Conservation (phyloP, 495 filamentous ascomycete species). For the Aspergillus conjunctus region DNA sequence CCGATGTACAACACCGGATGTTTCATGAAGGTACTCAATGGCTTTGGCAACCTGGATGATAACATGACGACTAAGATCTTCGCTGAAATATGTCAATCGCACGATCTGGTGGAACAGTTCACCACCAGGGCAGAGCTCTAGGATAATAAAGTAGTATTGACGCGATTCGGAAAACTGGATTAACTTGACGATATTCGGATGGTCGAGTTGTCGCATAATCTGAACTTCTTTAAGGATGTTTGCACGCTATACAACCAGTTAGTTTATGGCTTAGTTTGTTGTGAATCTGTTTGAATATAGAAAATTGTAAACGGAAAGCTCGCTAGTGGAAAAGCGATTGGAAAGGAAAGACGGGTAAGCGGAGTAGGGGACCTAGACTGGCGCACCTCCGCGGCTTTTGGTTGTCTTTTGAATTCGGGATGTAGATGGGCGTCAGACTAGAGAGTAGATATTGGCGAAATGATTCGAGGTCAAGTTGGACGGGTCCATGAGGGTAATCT, state of each 20-base stretch:
- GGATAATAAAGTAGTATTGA: constrained; percentile 96
- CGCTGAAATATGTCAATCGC: constrained; percentile 96
- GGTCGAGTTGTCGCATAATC: constrained; percentile 95
- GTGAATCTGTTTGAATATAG: constrained; percentile 17
- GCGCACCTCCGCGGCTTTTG: constrained; percentile 98
- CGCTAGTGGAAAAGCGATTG: constrained; percentile 20
- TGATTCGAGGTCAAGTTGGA: constrained; percentile 16
- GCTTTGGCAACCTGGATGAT: constrained; percentile 92
- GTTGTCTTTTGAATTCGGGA: constrained; percentile 91
- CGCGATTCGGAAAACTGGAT: constrained; percentile 90
- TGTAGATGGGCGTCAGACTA: constrained; percentile 86
- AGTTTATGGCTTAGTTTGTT: constrained; percentile 10
- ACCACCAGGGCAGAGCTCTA: constrained; percentile 93
- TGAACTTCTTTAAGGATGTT: constrained; percentile 99
- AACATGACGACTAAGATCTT: constrained; percentile 91
- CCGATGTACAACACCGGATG: constrained; percentile 95
- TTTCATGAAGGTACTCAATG: constrained; percentile 91
- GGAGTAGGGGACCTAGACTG: constrained; percentile 34
- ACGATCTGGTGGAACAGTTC: constrained; percentile 99
- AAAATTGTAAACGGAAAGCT: constrained; percentile 8
- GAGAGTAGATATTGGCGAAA: constrained; percentile 41
- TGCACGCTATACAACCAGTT: constrained; percentile 64
- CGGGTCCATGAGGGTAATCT: neutral
- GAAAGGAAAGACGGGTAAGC: constrained; percentile 17
- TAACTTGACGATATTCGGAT: constrained; percentile 91